These are phyloP conservation scores for Ceratobasidium sp. DNA, from an alignment of 1,284 basidiomycete genomes.

Conservation along the genomic window DNA sequence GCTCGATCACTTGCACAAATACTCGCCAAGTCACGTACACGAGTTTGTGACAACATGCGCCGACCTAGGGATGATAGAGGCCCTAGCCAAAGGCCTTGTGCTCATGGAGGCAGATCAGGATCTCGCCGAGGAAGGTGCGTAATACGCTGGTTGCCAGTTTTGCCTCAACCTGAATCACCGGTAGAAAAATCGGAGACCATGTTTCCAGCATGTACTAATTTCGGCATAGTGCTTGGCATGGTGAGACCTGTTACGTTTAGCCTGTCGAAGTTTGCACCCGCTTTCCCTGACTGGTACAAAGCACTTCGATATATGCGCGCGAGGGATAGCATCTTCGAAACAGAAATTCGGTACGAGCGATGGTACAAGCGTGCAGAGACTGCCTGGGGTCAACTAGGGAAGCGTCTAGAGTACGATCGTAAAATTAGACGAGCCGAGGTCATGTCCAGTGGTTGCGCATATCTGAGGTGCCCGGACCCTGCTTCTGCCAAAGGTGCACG, in stretches of 20 bases:
- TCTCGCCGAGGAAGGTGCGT: not conserved
- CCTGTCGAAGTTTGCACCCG: not conserved
- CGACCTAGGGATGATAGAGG: not conserved
- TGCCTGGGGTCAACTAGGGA: not conserved
- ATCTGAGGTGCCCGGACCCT: too few species aligned
- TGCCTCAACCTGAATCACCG: not conserved
- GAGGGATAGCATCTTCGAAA: not conserved
- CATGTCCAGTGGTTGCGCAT: not conserved
- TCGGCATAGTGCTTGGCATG: too few species aligned
- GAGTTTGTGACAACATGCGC: too few species aligned
- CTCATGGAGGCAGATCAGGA: not conserved
- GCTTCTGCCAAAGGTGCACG: too few species aligned
- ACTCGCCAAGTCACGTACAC: too few species aligned
- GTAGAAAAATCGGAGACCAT: not conserved
- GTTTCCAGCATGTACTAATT: not conserved
- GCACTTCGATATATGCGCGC: not conserved
- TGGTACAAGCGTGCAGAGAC: not conserved
- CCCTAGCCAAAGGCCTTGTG: conserved; percentile 2
- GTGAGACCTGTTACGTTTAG: too few species aligned
- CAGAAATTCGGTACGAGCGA: not conserved
- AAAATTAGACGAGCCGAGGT: not conserved
- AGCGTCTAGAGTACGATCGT: not conserved
- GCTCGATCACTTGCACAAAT: conserved; percentile 2
- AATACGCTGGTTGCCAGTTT: not conserved
- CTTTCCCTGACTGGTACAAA: conserved; percentile 21